phyloP scores from a whole-genome alignment of 1,284 basidiomycete genomes.

The Apiotrichum gamsii region DNA sequence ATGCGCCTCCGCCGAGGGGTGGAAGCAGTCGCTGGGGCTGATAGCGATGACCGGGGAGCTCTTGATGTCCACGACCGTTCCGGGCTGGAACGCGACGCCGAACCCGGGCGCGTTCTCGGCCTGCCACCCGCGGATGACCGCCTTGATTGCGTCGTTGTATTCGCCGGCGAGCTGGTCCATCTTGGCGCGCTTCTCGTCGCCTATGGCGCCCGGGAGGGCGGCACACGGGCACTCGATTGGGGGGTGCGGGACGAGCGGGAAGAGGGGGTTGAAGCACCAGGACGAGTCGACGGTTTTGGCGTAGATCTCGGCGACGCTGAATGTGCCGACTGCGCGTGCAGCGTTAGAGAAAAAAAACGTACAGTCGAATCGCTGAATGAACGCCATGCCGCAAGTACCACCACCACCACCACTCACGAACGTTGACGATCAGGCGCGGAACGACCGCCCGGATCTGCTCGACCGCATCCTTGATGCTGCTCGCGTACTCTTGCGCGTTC shows the following conservation, averaged over 20 bases:
- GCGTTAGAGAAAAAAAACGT: too few species aligned
- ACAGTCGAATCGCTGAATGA: not conserved
- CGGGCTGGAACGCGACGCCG: conserved; percentile 40
- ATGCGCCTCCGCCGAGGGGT: conserved; percentile 40
- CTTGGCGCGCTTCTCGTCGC: conserved; percentile 35
- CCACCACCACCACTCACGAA: conserved; percentile 18
- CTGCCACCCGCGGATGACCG: conserved; percentile 35
- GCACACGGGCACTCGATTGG: conserved; percentile 39
- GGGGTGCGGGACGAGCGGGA: conserved; percentile 27
- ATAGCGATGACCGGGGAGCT: conserved; percentile 40
- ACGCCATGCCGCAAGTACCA: not conserved
- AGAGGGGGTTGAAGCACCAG: conserved; percentile 10
- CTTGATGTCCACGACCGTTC: conserved; percentile 6
- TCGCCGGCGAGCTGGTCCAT: conserved; percentile 40
- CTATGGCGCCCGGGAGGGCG: conserved; percentile 31
- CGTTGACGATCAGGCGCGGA: conserved; percentile 35
- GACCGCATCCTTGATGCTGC: conserved; percentile 32
- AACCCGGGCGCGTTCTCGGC: conserved; percentile 29
- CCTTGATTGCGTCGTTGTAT: conserved; percentile 36
- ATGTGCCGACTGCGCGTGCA: conserved; percentile 29
- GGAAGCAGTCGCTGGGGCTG: conserved; percentile 44
- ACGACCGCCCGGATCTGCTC: conserved; percentile 33
- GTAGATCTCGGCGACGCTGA: conserved; percentile 41
- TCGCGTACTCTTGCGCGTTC: conserved; percentile 34
- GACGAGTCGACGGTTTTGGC: conserved; percentile 1